Percentiles rank a stretch among this genome's conserved stretches.
phyloP scores from a whole-genome alignment of 2,329 filamentous ascomycete genomes.

The Phyllosticta citribraziliensis region DNA sequence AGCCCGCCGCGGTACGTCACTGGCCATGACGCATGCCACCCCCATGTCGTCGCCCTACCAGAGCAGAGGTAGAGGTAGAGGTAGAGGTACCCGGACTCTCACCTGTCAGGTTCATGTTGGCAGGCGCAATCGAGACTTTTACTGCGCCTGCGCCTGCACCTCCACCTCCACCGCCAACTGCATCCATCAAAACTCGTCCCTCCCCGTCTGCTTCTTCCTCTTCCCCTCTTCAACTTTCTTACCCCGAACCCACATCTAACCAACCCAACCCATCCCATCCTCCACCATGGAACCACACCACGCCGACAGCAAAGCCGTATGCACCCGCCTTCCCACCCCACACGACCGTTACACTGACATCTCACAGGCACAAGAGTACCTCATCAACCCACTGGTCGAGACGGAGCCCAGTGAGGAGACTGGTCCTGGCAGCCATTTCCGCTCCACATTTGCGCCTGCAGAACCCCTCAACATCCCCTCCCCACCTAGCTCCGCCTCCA shows the following conservation, averaged over 20 bases:
- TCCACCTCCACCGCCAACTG: background rate
- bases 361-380: constrained; percentile 51
- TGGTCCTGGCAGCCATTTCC: constrained; percentile 51
- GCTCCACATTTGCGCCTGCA: constrained; percentile 33
- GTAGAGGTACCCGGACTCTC: no score
- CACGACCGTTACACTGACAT: background rate
- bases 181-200: background rate
- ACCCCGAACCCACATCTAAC: background rate
- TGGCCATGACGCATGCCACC: background rate
- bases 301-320: constrained; percentile 7
- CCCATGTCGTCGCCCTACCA: no score
- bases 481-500: constrained; percentile 23
- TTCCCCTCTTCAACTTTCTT: background rate
- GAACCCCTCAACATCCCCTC: constrained; percentile 17
- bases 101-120: background rate
- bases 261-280: background rate
- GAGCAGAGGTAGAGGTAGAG: no score
- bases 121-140: background rate
- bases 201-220: background rate
- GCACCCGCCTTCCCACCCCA: background rate
- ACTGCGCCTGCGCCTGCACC: background rate
- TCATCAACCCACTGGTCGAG: constrained; percentile 60
- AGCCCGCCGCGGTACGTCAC: background rate
- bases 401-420: constrained; percentile 60
- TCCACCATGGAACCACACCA: constrained; percentile 4